Base-by-base conservation (phyloP, 2,329 filamentous ascomycete genomes). In the Aspergillus candidus region DNA sequence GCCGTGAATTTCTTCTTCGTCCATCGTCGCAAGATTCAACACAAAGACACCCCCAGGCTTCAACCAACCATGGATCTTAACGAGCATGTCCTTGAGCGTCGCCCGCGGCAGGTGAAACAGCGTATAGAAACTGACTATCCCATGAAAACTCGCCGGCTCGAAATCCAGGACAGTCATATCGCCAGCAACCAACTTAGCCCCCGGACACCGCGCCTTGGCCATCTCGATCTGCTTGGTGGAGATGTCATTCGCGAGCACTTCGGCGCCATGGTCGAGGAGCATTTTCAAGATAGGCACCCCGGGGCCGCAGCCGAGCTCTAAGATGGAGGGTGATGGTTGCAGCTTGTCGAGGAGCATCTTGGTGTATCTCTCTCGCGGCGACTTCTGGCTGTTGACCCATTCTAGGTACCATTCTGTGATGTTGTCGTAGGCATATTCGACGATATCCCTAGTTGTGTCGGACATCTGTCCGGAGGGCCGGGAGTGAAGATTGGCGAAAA, bases 321-420 rank as follows among this genome's bases (percentile, higher is more conserved):
- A 36, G 32, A 47, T 43, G 40, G 39, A 47, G 35, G 44, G 44
- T 31, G 40, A 36, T 12, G 39, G 35, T 36, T 42, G 44, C 35
- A 43, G 39, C 40, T 47, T 42, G 35, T 40, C 40, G 30, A 47
- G 40, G 32, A 47, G 40, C 32, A 39, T 35, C 35, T 47, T 39
- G 35, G 44, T 47, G 44, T 47, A 47, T 36, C 40, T 29, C 39
- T 47, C 31, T 42, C 44, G 44, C 27, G 44, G 44, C 18, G 44
- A 47, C 35, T 47, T 43, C 35, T 47, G 44, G 44, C 35, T 42
- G 4, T 35, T 11, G 5, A 47, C 44, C 44, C 44, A 47, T 32
- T 47, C 39, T 35, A 47, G 40, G 40, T 47, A 47, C 44, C 44
- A 47, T 47, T 47, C 40, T 39, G 40, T 43, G 15, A 44, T 44